phyloP scores from a whole-genome alignment of 768 basidiomycete species.

The Calocera viscosa region DNA sequence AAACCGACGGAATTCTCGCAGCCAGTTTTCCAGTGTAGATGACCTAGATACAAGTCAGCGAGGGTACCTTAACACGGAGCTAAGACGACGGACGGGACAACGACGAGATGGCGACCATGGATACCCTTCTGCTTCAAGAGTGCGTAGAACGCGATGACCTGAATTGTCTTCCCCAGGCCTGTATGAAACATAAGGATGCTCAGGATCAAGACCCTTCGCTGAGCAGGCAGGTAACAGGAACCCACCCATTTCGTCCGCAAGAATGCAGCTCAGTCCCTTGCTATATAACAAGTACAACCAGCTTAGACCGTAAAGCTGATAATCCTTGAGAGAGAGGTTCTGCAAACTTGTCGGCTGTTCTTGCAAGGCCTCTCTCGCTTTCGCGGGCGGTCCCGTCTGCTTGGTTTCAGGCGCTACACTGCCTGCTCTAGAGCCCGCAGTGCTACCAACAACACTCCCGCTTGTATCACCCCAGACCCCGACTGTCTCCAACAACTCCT shows the following conservation, averaged over 20 bases:
- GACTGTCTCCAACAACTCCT: conserved; percentile 57
- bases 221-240: conserved; percentile 14
- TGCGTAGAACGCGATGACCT: conserved; percentile 95
- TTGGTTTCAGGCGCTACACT: not conserved
- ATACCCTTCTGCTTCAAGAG: conserved; percentile 67
- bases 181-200: not conserved
- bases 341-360: not conserved
- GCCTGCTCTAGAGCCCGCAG: not conserved
- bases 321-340: conserved; percentile 69
- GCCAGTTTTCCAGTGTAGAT: conserved; percentile 97
- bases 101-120: conserved; percentile 78
- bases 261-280: conserved; percentile 75
- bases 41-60: conserved; percentile 41
- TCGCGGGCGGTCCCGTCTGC: not conserved
- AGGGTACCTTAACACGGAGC: not conserved
- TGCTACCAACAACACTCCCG: not conserved
- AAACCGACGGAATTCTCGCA: conserved; percentile 87
- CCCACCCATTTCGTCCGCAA: conserved; percentile 98
- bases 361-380: conserved; percentile 1
- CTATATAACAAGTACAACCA: conserved; percentile 85
- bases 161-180: conserved; percentile 98
- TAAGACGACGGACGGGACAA: conserved; percentile 69
- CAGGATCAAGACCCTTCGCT: not conserved
- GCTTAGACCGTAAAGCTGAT: conserved; percentile 93
- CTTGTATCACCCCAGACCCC: conserved; percentile 47